phyloP scores from a whole-genome alignment of 345 rosid species.

The Reutealis trisperma region DNA sequence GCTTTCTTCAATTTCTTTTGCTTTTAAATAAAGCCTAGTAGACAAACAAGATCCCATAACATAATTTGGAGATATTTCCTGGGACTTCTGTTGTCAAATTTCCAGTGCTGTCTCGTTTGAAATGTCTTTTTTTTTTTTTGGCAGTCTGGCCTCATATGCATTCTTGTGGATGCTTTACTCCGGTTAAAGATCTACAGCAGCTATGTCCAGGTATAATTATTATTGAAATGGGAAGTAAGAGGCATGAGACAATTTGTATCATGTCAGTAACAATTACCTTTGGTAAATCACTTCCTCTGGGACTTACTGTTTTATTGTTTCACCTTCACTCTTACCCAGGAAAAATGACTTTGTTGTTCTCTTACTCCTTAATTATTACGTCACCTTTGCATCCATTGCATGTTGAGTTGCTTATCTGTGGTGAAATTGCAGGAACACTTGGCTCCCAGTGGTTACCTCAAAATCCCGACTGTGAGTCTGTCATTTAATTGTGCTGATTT shows the following conservation, averaged over 20 bases:
- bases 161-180: conserved; percentile 63
- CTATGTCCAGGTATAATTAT: conserved; percentile 62
- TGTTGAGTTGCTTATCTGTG: conserved; percentile 9
- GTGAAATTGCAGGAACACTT: conserved; percentile 77
- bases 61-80: background rate
- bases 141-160: conserved; percentile 58
- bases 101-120: conserved; percentile 4
- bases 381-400: conserved; percentile 1
- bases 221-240: background rate
- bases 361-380: background rate
- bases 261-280: background rate
- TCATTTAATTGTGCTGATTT: background rate
- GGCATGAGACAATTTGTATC: background rate
- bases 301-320: background rate
- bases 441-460: conserved; percentile 77
- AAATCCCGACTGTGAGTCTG: conserved; percentile 77
- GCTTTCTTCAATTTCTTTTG: background rate
- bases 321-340: background rate
- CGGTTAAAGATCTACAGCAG: conserved; percentile 62
- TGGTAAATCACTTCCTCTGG: background rate
- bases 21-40: background rate
- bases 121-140: conserved; percentile 17
- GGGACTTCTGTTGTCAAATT: background rate
- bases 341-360: background rate
- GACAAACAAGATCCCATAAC: background rate